These are phyloP conservation scores for Dactylonectria macrodidyma DNA, from an alignment of 2,329 filamentous ascomycete genomes.

Conservation along the genomic window DNA sequence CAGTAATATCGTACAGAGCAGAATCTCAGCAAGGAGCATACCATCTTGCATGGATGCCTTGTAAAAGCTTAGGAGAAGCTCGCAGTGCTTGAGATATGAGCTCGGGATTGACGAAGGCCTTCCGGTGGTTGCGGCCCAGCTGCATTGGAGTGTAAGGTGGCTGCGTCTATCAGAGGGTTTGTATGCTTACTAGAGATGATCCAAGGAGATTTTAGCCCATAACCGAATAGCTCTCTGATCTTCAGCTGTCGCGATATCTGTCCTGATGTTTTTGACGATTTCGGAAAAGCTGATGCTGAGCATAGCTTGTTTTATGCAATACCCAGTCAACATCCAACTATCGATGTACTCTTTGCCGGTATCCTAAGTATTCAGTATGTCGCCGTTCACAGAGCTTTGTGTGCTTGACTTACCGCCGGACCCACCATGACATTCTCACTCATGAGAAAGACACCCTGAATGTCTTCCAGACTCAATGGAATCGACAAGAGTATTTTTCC, in stretches of 20 bases:
- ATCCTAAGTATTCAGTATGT: background rate
- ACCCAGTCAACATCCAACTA: slow-evolving; percentile 20
- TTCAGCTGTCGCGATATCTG: background rate
- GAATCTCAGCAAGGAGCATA: slow-evolving; percentile 9
- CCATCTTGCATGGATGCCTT: slow-evolving; percentile 14
- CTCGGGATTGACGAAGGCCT: slow-evolving; percentile 3
- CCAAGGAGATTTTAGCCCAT: slow-evolving; percentile 13
- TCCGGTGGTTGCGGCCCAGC: slow-evolving; percentile 17
- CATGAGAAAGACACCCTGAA: slow-evolving; percentile 17
- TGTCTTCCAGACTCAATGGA: slow-evolving; percentile 2
- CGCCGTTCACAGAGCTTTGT: too few relatives aligned
- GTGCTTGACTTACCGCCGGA: background rate
- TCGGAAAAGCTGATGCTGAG: slow-evolving; percentile 16
- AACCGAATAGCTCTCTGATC: slow-evolving; percentile 14
- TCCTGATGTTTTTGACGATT: slow-evolving; percentile 2
- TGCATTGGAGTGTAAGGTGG: background rate
- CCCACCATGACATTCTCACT: slow-evolving; percentile 15
- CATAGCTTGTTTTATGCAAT: slow-evolving; percentile 20
- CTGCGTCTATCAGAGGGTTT: background rate
- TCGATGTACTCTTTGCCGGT: slow-evolving; percentile 11
- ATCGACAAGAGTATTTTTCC: slow-evolving; percentile 5
- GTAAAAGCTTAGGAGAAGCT: slow-evolving; percentile 21
- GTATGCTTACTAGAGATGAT: slow-evolving; percentile 14
- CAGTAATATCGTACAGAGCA: background rate
- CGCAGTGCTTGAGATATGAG: slow-evolving; percentile 19